Evolutionary conservation across 2,329 filamentous ascomycete genomes (phyloP), one percentile per base, ranked within the genome.

Genomic region (Byssochlamys sp.): DNA sequence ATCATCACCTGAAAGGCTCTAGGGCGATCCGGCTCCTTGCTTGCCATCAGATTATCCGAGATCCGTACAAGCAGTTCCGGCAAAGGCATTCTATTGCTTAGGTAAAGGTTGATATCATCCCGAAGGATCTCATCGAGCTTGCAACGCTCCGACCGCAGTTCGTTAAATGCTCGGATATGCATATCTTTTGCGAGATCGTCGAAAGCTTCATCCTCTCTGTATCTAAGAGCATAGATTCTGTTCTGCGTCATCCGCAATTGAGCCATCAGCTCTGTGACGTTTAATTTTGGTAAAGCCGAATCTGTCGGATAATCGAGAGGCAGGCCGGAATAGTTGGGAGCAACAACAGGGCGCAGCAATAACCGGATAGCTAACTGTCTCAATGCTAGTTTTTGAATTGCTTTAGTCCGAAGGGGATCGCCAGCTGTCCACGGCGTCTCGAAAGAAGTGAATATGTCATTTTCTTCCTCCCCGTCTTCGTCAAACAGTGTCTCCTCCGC

Each of bases 311-410:
- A 71, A 12, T 68, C 66, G 61, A 70, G 68, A 26, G 63, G 63
- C 4, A 73, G 52, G 4, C 71, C 71, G 5, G 62, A 62, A 53
- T 76, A 76, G 28, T 66, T 66, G 57, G 75, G 73, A 2, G 72
- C 72, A 33, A 76, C 66, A 5, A 65, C 63, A 10, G 73, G 73
- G 9, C 74, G 71, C 19, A 76, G 63, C 28, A 76, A 54, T 45
- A 76, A 59, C 11, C 71, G 66, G 49, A 75, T 72, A 10, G 71
- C 71, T 4, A 76, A 69, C 62, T 75, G 71, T 49, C 66, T 71
- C 52, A 74, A 56, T 14, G 72, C 73, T 10, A 76, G 62, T 52
- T 69, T 71, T 53, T 71, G 71, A 14, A 76, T 71, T 29, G 69
- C 73, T 55, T 74, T 73, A 31, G 67, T 65, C 19, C 71, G 69